Evolutionary conservation across 108 stramenopile species (phyloP), one percentile per base, ranked within the genome.

Genomic region (Nannochloropsis oceanica): DNA sequence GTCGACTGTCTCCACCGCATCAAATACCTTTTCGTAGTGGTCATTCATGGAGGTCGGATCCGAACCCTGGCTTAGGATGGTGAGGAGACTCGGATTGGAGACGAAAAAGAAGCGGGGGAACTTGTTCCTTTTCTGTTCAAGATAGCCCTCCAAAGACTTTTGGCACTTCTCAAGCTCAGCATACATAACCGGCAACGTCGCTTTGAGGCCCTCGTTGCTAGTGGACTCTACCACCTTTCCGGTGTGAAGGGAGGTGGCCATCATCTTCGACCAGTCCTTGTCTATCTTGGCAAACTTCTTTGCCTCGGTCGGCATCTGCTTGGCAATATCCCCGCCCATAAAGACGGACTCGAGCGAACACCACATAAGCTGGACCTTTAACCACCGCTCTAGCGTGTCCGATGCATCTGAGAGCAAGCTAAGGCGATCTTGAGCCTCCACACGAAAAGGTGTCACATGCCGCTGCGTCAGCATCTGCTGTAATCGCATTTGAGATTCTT

Each of bases 71-170:
- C 94, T 94, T 22, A 96, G 92, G 82, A 96, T 95, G 44, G 93
- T 91, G 79, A 96, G 92, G 12, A 96, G 92, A 84, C 94, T 94
- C 26, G 95, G 93, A 84, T 95, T 94, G 25, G 94, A 95, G 13
- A 95, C 95, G 86, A 96, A 95, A 89, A 95, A 96, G 92, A 96
- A 95, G 84, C 95, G 90, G 9, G 95, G 95, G 89, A 96, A 96
- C 84, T 94, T 94, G 91, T 93, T 94, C 81, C 95, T 94, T 83
- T 96, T 96, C 85, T 94, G 93, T 87, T 96, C 95, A 22, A 96
- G 93, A 88, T 96, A 96, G 34, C 94, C 95, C 85, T 95, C 94
- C 12, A 96, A 93, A 0, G 94, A 94, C 90, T 95, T 96, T 83
- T 94, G 94, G 86, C 95, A 96, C 86, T 94, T 94, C 88, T 96